Base-by-base conservation (phyloP, 2,329 filamentous ascomycete species). In the Ophiostoma pallidulum region DNA sequence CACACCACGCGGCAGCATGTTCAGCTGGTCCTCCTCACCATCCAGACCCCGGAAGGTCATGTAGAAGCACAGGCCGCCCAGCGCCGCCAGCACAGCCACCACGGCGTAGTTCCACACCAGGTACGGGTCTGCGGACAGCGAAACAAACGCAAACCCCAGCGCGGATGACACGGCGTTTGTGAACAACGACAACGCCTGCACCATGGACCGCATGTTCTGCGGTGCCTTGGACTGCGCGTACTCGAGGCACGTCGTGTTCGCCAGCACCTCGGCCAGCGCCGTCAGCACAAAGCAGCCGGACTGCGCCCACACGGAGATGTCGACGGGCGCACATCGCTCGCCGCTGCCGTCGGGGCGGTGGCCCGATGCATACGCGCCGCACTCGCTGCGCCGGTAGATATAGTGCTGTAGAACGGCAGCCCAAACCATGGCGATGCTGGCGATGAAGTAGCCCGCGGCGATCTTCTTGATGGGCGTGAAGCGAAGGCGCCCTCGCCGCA, bases 401-500 rank as follows among this genome's bases (percentile, higher is more conserved):
- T 73, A 80, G 59, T 77, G 60, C 55, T 79, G 75, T 62, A 76
- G 71, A 29, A 80, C 71, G 36, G 73, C 69, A 1, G 75, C 71
- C 40, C 70, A 74, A 48, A 77, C 61, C 77, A 80, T 80, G 49
- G 83, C 76, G 18, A 79, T 59, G 3, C 77, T 69, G 16, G 76
- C 82, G 49, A 84, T 70, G 54, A 79, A 63, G 70, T 89, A 89
- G 42, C 84, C 86, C 7, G 71, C 62, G 1, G 82, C 73, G 65
- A 90, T 88, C 62, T 81, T 81, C 70, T 82, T 87, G 66, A 89
- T 83, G 36, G 84, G 86, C 0, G 75, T 84, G 69, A 89, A 86
- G 47, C 71, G 68, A 60, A 88, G 73, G 38, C 75, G 76, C 24
- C 72, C 51, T 58, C 74, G 78, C 58, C 80, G 78, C 49, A 89